phyloP scores from a whole-genome alignment of 768 basidiomycete genomes.

The Boletus rubescentipes region DNA sequence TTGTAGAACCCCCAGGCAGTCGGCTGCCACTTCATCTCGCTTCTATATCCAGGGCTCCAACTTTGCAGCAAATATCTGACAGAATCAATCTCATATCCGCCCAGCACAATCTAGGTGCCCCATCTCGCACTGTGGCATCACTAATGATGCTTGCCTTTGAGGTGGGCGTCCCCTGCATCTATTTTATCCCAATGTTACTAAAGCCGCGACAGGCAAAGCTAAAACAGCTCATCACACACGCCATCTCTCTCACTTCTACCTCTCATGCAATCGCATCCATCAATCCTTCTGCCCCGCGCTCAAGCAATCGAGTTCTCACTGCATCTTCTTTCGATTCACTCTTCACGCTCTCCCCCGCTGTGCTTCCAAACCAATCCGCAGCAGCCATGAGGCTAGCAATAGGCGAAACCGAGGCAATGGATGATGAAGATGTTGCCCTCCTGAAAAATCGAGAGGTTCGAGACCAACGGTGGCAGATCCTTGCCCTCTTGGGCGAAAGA shows the following conservation, averaged over 20 bases:
- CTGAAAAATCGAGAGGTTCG: constrained; percentile 63
- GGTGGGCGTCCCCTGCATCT: constrained; percentile 38
- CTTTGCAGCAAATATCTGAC: constrained; percentile 74
- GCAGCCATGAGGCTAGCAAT: constrained; percentile 69
- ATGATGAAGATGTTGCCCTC: constrained; percentile 48
- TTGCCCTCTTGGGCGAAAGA: constrained; percentile 70
- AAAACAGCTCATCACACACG: constrained; percentile 81
- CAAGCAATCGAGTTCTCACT: constrained; percentile 49
- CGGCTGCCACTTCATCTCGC: constrained; percentile 73
- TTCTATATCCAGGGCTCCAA: constrained; percentile 68
- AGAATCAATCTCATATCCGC: constrained; percentile 80
- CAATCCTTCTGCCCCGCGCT: constrained; percentile 48
- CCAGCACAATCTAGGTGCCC: constrained; percentile 65
- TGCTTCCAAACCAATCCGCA: constrained; percentile 77
- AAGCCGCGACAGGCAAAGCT: constrained; percentile 59
- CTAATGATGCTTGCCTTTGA: constrained; percentile 79
- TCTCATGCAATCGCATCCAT: constrained; percentile 80
- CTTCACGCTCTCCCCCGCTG: constrained; percentile 73
- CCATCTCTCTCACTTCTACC: constrained; percentile 70
- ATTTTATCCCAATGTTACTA: background rate
- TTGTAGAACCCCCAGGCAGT: constrained; percentile 65
- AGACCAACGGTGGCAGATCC: constrained; percentile 75
- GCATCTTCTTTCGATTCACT: constrained; percentile 73
- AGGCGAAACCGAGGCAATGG: constrained; percentile 47
- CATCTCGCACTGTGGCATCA: constrained; percentile 60